Base-by-base conservation (phyloP, 2,329 filamentous ascomycete genomes). In the Diplodia seriata region DNA sequence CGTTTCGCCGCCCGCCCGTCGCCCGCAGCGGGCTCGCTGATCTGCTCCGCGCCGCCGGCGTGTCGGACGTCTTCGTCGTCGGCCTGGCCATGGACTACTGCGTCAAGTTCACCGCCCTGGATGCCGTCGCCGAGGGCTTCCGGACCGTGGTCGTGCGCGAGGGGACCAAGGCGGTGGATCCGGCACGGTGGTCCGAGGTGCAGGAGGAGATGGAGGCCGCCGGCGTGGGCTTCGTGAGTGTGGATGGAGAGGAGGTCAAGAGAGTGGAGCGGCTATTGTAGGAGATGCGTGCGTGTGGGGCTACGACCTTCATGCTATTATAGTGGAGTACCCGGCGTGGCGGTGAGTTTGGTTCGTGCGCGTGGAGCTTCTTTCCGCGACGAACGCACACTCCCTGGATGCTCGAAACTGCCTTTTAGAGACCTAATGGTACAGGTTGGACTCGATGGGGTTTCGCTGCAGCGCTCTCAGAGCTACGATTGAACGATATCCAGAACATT, bases 41-140 rank as follows among this genome's bases (percentile, higher is more conserved):
- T 1, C 75, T 83, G 57, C 77, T 99, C 72, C 84, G 78, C 63
- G 82, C 82, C 2, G 81, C 81, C 18, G 82, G 80, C 0, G 82
- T 97, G 33, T 93, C 91, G 6, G 86, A 96, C 77, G 91, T 97
- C 6, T 97, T 90, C 77, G 87, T 95, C 26, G 93, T 92, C 1
- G 95, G 95, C 0, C 76, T 99, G 66, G 94, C 95, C 3, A 89
- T 88, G 20, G 95, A 98, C 79, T 97, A 91, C 78, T 99, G 95
- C 77, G 94, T 98, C 67, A 90, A 88, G 76, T 86, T 81, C 70
- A 97, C 93, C 18, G 94, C 94, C 0, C 79, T 93, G 62, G 91
- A 97, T 83, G 90, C 94, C 0, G 84, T 80, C 2, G 86, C 85
- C 70, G 89, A 91, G 73, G 94, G 94, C 0, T 97, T 95, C 76